These are phyloP conservation scores for Acmispon strigosus DNA, from an alignment of 306 rosid species.

Conservation along the genomic window DNA sequence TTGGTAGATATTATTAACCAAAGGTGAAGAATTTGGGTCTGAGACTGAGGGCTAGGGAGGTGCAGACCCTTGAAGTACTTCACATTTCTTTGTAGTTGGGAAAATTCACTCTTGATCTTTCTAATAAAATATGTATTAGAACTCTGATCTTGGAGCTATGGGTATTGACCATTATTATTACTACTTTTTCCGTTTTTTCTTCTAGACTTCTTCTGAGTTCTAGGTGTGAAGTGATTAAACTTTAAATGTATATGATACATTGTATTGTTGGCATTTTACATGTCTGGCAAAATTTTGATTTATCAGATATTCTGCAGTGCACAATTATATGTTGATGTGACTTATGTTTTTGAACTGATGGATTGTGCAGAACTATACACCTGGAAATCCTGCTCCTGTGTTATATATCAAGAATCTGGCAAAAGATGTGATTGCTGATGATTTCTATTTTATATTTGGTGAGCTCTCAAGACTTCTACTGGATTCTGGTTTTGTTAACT, in stretches of 20 bases:
- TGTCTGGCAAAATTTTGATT: background rate
- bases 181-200: too few species aligned
- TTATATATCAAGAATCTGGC: slow-evolving; percentile 95
- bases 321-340: background rate
- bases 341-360: slow-evolving; percentile 19
- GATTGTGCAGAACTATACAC: slow-evolving; percentile 69
- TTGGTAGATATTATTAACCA: too few species aligned
- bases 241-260: background rate
- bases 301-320: background rate
- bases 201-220: too few species aligned
- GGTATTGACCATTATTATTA: too few species aligned
- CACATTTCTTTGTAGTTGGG: too few species aligned
- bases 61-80: too few species aligned
- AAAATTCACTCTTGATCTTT: too few species aligned
- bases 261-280: background rate
- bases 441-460: slow-evolving; percentile 85
- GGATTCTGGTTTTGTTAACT: background rate
- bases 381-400: slow-evolving; percentile 81
- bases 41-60: too few species aligned
- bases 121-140: too few species aligned
- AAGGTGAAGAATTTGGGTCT: too few species aligned
- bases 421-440: slow-evolving; percentile 71
- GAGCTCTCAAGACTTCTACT: slow-evolving; percentile 24
- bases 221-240: background rate
- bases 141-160: too few species aligned